Evolutionary conservation across 106 monocot genomes (phyloP), one percentile per base, ranked within the genome.

Genomic region (Hemerocallis citrina): DNA sequence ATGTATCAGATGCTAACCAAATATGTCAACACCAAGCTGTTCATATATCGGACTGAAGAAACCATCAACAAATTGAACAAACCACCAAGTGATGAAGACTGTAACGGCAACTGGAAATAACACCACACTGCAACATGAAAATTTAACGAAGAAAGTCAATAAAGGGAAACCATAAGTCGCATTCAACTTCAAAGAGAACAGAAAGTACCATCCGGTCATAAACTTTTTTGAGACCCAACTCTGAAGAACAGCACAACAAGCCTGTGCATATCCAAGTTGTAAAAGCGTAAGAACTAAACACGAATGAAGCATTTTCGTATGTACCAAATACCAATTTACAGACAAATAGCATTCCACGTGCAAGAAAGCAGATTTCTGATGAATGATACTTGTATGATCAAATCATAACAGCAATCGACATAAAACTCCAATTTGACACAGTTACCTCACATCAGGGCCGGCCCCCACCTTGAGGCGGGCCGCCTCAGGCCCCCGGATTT

Each of bases 21-120:
- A 88, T 71, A 93, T 79, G 52, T 93, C 62, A 36, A 93, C 11
- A 3, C 93, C 88, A 57, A 93, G 72, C 55, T 68, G 66, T 25
- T 68, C 76, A 73, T 93, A 93, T 30, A 93, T 31, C 39, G 93
- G 93, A 68, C 93, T 93, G 72, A 93, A 93, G 61, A 93, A 93
- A 32, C 93, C 88, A 79, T 93, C 93, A 46, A 93, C 81, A 65
- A 93, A 93, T 72, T 85, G 88, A 77, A 93, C 68, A 72, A 93
- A 82, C 93, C 93, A 93, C 93, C 93, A 93, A 55, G 93, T 93
- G 23, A 93, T 69, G 65, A 88, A 93, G 56, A 93, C 84, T 33
- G 93, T 93, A 44, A 93, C 79, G 16, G 93, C 93, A 34, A 93
- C 93, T 57, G 93, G 93, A 61, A 93, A 93, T 22, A 93, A 76